Conservation (phyloP, 2,329 filamentous ascomycete genomes). For the Arthrocladium fulminans region DNA sequence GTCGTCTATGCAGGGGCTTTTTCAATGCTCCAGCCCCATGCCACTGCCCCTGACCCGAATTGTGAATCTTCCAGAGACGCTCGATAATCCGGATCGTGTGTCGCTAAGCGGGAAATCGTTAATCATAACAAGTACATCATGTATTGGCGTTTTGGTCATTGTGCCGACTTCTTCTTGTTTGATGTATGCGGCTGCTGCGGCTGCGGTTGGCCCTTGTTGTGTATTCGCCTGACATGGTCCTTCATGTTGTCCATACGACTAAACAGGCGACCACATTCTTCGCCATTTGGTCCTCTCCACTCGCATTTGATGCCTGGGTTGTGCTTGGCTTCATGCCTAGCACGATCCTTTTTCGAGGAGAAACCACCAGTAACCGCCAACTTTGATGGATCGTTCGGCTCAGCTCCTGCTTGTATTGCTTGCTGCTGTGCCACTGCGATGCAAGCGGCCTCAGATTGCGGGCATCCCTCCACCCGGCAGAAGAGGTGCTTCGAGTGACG, state of each 20-base stretch:
- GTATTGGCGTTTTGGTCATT: background rate
- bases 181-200: constrained; percentile 11
- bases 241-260: constrained; percentile 56
- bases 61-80: background rate
- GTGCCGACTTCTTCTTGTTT: constrained; percentile 1
- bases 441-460: constrained; percentile 32
- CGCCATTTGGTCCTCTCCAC: constrained; percentile 22
- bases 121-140: background rate
- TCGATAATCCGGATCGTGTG: background rate
- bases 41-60: background rate
- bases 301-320: constrained; percentile 50
- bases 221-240: constrained; percentile 39
- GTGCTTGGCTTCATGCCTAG: constrained; percentile 54
- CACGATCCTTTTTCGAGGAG: constrained; percentile 54
- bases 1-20: too few relatives aligned
- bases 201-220: constrained; percentile 25
- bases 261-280: constrained; percentile 50
- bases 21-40: too few relatives aligned
- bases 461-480: constrained; percentile 51
- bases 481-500: constrained; percentile 54
- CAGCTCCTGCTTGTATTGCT: constrained; percentile 5
- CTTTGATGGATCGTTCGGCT: constrained; percentile 14
- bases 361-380: constrained; percentile 46
- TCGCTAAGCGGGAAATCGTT: background rate
- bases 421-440: constrained; percentile 2